Evolutionary conservation across 2,329 filamentous ascomycete species (phyloP).

Genomic region (Talaromyces piceae): DNA sequence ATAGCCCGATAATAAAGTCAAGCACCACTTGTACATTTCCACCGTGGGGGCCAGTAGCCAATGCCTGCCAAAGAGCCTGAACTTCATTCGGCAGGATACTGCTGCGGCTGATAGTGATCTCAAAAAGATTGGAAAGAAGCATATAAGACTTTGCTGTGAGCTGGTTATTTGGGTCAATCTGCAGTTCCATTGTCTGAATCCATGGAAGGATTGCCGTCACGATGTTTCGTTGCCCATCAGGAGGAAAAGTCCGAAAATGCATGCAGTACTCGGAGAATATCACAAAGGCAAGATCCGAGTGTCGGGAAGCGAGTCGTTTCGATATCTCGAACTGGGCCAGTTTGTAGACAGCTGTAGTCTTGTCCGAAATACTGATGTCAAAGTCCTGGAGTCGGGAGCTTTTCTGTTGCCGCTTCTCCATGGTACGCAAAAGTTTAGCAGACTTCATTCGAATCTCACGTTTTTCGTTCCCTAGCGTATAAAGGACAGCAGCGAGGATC

Average conservation of each 20-base stretch:
- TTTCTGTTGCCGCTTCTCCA: constrained; percentile 76
- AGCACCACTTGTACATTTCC: constrained; percentile 92
- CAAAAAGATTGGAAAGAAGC: constrained; percentile 85
- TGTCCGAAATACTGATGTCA: constrained; percentile 96
- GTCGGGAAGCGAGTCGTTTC: constrained; percentile 77
- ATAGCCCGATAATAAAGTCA: constrained; percentile 92
- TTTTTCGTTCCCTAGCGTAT: constrained; percentile 86
- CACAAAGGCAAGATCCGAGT: constrained; percentile 81
- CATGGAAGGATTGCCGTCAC: constrained; percentile 91
- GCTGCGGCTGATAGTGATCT: constrained; percentile 91
- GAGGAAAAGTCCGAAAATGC: constrained; percentile 81
- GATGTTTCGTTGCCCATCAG: constrained; percentile 82
- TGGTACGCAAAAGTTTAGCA: constrained; percentile 65
- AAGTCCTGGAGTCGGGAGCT: constrained; percentile 93
- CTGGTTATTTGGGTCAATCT: constrained; percentile 83
- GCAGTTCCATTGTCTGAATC: constrained; percentile 90
- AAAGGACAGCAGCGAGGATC: constrained; percentile 77
- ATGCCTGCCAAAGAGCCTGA: constrained; percentile 91
- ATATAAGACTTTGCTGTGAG: constrained; percentile 91
- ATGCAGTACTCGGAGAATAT: constrained; percentile 93
- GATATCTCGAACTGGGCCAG: constrained; percentile 95
- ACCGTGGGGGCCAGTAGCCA: constrained; percentile 84
- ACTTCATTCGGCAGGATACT: constrained; percentile 90
- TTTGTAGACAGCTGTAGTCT: constrained; percentile 97
- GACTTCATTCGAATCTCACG: constrained; percentile 86